Evolutionary conservation across 2,329 filamentous ascomycete genomes (phyloP), one percentile per base, ranked within the genome.

Genomic region (Diplodia corticola): DNA sequence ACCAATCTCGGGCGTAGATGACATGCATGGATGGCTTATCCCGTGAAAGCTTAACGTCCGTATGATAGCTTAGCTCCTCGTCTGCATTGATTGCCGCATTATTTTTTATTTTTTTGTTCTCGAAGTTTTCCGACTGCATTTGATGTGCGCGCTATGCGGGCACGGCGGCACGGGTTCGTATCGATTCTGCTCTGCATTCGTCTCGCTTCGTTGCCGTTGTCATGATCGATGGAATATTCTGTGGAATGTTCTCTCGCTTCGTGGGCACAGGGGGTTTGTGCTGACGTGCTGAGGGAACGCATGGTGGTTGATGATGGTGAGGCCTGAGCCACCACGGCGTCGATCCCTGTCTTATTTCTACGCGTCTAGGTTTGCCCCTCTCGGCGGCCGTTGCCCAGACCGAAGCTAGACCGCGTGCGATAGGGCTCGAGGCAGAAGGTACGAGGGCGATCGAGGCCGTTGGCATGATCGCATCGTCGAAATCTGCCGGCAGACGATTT

Each of bases 381-480:
- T 60, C 57, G 57, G 57, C 40, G 33, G 44, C 40, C 57, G 57
- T 61, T 61, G 57, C 57, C 57, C 57, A 61, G 57, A 20, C 37
- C 40, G 26, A n/a, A 49, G 44, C 57, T 61, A 61, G 57, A 30
- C 40, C 44, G 26, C 22, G n/a, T 22, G 5, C 54, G 35, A 57
- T 24, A 28, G 30, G 26, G 22, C 24, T 37, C 22, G 44, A 59
- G 37, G 13, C 17, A n/a, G 15, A 22, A 20, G 53, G n/a, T n/a
- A n/a, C n/a, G n/a, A n/a, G n/a, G n/a, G n/a, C 9, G 51, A 54
- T 54, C 30, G n/a, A 54, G 51, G 3, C 15, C 22, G 22, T 48
- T 40, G 55, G 20, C 35, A 30, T 26, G 35, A 37, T 61, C n/a
- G 20, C 20, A 30, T 48, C 54, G 30, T 46, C 37, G n/a, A 60